phyloP scores from a whole-genome alignment of 2,329 filamentous ascomycete genomes.

The Pestalotiopsis sp. region DNA sequence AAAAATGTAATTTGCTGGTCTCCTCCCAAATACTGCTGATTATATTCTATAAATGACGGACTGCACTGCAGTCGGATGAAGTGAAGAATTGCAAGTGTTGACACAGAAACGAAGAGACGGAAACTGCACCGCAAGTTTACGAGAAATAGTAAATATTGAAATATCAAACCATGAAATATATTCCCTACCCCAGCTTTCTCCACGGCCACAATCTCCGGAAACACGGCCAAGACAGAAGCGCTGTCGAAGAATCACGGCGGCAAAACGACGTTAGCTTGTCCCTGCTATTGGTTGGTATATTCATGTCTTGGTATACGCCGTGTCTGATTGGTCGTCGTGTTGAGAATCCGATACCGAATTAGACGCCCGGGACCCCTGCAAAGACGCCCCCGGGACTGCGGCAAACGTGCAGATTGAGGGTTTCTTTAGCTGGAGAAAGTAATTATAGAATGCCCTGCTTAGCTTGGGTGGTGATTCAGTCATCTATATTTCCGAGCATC shows the following conservation, averaged over 20 bases:
- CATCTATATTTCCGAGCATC: neutral
- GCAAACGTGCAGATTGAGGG: neutral
- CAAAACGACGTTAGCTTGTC: neutral
- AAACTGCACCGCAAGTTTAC: neutral
- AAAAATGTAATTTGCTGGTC: neutral
- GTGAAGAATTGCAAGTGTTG: no score
- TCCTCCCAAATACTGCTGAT: neutral
- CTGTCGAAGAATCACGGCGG: constrained; percentile 1
- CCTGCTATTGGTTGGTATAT: constrained; percentile 9
- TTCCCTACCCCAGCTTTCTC: neutral
- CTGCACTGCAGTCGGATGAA: neutral
- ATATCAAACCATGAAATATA: neutral
- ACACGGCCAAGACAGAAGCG: neutral
- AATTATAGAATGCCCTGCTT: neutral
- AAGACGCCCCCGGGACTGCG: neutral
- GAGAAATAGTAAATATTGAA: neutral
- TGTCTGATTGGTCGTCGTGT: constrained; percentile 20
- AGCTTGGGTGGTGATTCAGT: neutral
- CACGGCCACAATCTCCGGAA: neutral
- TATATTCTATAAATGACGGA: neutral
- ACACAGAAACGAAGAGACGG: neutral
- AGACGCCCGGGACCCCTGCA: constrained; percentile 21
- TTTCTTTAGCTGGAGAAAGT: neutral
- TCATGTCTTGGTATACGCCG: constrained; percentile 13
- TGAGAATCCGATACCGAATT: constrained; percentile 1